Percentiles rank a stretch among this genome's conserved stretches.
These are phyloP conservation scores for Penicillium cinerascens DNA, from an alignment of 495 filamentous ascomycete species.

Conservation along the genomic window DNA sequence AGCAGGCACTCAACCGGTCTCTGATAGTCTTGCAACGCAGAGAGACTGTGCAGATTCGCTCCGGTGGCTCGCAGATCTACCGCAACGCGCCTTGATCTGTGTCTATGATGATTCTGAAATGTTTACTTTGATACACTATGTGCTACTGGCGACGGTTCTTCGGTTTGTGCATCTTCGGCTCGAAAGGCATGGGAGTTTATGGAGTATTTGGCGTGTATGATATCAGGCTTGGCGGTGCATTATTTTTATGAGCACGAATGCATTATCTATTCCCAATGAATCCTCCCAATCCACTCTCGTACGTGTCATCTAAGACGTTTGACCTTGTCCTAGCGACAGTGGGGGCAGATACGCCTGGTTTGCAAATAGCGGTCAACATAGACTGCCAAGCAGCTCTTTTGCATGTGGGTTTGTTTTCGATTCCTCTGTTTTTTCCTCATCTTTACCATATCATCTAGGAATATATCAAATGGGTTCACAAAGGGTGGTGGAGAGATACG, in stretches of 20 bases:
- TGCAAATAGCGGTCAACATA: too few species aligned
- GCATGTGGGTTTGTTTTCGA: neutral
- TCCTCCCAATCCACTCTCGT: neutral
- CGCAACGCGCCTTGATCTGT: conserved; percentile 59
- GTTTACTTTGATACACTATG: conserved; percentile 18
- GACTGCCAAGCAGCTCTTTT: neutral
- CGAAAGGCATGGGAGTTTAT: conserved; percentile 18
- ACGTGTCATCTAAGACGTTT: neutral
- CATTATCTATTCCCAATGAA: conserved; percentile 1
- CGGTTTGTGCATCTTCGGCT: conserved; percentile 18
- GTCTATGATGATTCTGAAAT: conserved; percentile 21
- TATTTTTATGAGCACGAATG: conserved; percentile 7
- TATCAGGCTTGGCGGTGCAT: conserved; percentile 9
- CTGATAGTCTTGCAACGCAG: conserved; percentile 80
- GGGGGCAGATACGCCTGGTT: neutral
- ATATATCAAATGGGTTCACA: too few species aligned
- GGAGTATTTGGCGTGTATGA: conserved; percentile 22
- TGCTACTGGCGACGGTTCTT: conserved; percentile 20
- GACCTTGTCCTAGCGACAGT: neutral
- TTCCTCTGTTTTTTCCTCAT: neutral
- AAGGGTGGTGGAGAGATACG: too few species aligned
- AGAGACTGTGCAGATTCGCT: conserved; percentile 87
- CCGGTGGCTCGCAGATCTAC: conserved; percentile 86
- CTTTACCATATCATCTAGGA: too few species aligned
- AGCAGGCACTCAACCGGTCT: conserved; percentile 79